Evolutionary conservation across 352 stramenopile genomes (phyloP), one percentile per base, ranked within the genome.

Genomic region (Phytophthora rubi): DNA sequence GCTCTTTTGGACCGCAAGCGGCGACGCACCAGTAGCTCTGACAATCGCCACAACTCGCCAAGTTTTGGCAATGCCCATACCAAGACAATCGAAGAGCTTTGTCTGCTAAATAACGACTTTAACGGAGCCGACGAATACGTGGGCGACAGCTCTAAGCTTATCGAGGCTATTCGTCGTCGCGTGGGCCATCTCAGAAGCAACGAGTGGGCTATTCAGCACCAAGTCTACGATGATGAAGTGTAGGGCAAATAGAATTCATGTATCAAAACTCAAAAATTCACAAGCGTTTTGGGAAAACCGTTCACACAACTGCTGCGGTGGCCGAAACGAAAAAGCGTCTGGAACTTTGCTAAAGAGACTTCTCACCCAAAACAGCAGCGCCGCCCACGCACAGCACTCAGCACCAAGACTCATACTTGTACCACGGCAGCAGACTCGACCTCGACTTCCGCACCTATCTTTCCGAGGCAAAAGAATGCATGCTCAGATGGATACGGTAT

Each of bases 201-300:
- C 55, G 76, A 85, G 37, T 93, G 85, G 83, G 73, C 76, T 42
- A 76, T 61, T 58, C 81, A 81, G 55, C 79, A 83, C 23, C 89
- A 88, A 67, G 87, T 94, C n/a, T 94, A 94, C 66, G 87, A 94
- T 35, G 87, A 94, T 59, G 87, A 94, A 75, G 81, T 93, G 7
- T 94, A 84, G 70, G 37, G 23, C 56, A 71, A 61, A 68, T 48
- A 59, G 28, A 65, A 53, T 28, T 55, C 23, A 47, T 54, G 21
- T 56, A 54, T 51, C 57, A 18, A 42, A 42, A 65, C 15, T 62
- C 18, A 64, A 66, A 21, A 37, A 53, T 62, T 30, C 28, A 30
- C 28, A 30, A 30, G 28, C 33, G 10, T n/a, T 18, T 53, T 39
- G 47, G 59, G 21, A 33, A 62, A 49, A 23, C 62, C 49, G n/a